Conservation (phyloP, 805 yeast species). For the Ogataea pilisensis region DNA sequence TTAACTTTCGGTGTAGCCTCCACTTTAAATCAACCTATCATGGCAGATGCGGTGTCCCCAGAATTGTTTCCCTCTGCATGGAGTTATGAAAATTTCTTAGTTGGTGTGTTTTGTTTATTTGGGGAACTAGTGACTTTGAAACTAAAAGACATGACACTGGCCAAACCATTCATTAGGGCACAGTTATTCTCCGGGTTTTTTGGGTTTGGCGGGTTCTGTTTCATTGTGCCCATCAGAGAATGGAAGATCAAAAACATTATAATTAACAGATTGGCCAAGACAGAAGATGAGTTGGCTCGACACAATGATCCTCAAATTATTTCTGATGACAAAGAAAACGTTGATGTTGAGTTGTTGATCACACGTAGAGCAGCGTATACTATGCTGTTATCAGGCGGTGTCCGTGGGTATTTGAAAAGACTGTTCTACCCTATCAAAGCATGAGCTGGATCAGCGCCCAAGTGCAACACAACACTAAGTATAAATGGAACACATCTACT, state of each 20-base stretch:
- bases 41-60: constrained; percentile 28
- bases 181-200: constrained; percentile 61
- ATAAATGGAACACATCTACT: no score
- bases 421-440: constrained; percentile 22
- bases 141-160: constrained; percentile 14
- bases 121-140: constrained; percentile 30
- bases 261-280: constrained; percentile 10
- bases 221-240: constrained; percentile 46
- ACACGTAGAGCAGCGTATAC: constrained; percentile 15
- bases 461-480: no score
- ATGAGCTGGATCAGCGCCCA: no score
- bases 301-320: constrained; percentile 1
- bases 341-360: constrained; percentile 5
- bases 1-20: constrained; percentile 42
- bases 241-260: constrained; percentile 41
- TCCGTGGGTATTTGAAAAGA: constrained; percentile 19
- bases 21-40: constrained; percentile 26
- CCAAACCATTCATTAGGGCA: constrained; percentile 49
- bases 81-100: constrained; percentile 25
- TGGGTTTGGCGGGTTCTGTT: constrained; percentile 38
- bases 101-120: constrained; percentile 26
- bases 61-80: constrained; percentile 30
- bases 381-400: constrained; percentile 12
- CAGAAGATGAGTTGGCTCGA: constrained; percentile 9
- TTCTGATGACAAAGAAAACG: background rate